A percentile compares a stretch with the other conserved stretches of the same genome.
Evolutionary conservation across 1,284 basidiomycete species (phyloP).

Genomic region (Agroathelia rolfsii): DNA sequence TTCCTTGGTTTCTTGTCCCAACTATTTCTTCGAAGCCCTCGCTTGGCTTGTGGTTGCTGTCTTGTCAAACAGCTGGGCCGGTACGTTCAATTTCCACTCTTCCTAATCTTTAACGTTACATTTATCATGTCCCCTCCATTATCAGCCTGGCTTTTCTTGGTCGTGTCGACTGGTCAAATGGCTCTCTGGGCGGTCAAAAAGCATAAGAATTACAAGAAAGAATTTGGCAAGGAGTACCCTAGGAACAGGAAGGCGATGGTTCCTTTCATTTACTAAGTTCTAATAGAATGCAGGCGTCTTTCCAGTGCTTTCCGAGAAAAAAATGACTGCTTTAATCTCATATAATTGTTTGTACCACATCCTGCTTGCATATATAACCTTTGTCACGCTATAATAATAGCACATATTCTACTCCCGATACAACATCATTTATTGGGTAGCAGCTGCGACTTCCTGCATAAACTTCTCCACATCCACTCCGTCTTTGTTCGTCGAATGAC

Average conservation of each 20-base stretch:
- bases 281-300: too few species aligned
- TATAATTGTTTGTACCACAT: too few species aligned
- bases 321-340: too few species aligned
- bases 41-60: constrained; percentile 68
- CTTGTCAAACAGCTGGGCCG: constrained; percentile 73
- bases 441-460: too few species aligned
- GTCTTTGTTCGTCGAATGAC: constrained; percentile 21
- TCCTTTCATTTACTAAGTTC: constrained; percentile 52
- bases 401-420: too few species aligned
- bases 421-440: too few species aligned
- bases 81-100: constrained; percentile 35
- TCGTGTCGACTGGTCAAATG: constrained; percentile 70
- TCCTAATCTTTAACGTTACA: too few species aligned
- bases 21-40: constrained; percentile 90
- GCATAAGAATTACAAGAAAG: constrained; percentile 84
- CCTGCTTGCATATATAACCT: too few species aligned
- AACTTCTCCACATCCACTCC: constrained; percentile 16
- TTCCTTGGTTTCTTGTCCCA: constrained; percentile 78
- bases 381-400: too few species aligned
- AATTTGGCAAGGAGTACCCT: constrained; percentile 86
- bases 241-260: constrained; percentile 69
- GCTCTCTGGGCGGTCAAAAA: constrained; percentile 87
- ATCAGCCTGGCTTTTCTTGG: constrained; percentile 70
- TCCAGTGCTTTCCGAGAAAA: too few species aligned
- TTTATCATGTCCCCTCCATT: neutral